Evolutionary conservation across 2,329 filamentous ascomycete species (phyloP), one percentile per base, ranked within the genome.

Genomic region (Alternaria panax): DNA sequence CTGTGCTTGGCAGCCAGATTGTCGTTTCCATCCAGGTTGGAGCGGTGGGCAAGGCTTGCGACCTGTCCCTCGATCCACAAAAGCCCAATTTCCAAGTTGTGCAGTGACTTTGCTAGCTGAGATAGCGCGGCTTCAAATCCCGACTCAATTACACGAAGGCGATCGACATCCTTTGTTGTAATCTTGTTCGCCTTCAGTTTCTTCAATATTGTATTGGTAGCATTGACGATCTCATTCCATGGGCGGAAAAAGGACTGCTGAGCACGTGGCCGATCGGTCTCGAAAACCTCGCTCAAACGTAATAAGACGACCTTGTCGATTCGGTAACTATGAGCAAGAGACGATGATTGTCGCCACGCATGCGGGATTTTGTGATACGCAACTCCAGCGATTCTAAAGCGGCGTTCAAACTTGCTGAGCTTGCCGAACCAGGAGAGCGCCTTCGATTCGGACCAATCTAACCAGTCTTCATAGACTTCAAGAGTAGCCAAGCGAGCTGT

Each of bases 331-430:
- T 46, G 27, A n/a, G 40, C 32, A 9, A 57, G 8, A 2, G 27
- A 41, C 3, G 43, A 25, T 3, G 52, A 20, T 5, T 47, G 56
- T 11, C 60, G 60, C 16, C 56, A 40, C 9, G 32, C 22, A 38
- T 54, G 42, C 6, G 60, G 56, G 16, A 57, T 42, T n/a, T 51
- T 28, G 22, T 62, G 60, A 20, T 62, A 62, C 4, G n/a, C 18
- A 1, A 62, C 6, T 3, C 56, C 52, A 25, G 57, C 55, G 8
- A 28, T 5, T 11, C 60, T 57, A 34, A 59, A 62, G 9, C 43
- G 47, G n/a, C n/a, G 50, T 50, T 62, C 60, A 24, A 30, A 34
- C 16, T 40, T 46, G 25, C 56, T 56, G 9, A 62, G 56, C 18
- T 16, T 60, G 8, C 7, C 7, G 20, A 62, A 30, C 52, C 57